phyloP scores from a whole-genome alignment of 1,284 basidiomycete genomes.

The Ustilago vetiveriae region DNA sequence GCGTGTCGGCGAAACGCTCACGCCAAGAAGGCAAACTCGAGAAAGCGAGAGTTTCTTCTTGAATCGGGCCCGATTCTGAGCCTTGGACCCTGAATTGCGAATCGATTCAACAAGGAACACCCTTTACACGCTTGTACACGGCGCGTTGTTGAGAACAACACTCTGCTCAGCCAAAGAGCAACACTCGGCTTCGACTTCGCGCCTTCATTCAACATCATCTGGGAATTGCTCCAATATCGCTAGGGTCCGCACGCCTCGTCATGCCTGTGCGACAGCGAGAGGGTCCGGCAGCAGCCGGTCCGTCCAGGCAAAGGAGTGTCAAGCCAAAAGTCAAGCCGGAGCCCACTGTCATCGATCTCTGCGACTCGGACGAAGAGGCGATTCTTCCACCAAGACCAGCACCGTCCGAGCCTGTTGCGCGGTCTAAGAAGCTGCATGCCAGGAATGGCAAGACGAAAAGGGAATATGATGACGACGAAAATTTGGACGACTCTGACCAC shows the following conservation, averaged over 20 bases:
- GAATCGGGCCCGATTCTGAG: not conserved
- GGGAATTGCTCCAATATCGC: too few relatives aligned
- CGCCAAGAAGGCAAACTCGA: not conserved
- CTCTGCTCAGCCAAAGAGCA: not conserved
- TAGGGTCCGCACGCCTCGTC: too few relatives aligned
- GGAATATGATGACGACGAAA: slow-evolving; percentile 4
- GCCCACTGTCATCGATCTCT: slow-evolving; percentile 27
- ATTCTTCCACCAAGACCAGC: not conserved
- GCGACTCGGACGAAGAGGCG: slow-evolving; percentile 18
- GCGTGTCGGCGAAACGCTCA: not conserved
- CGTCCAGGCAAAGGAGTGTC: not conserved
- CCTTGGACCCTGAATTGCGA: slow-evolving; percentile 4
- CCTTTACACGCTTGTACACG: slow-evolving; percentile 4
- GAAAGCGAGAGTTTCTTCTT: not conserved
- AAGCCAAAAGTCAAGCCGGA: slow-evolving; percentile 20
- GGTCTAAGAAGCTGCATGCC: not conserved
- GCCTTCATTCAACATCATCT: not conserved
- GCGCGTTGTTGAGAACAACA: slow-evolving; percentile 14
- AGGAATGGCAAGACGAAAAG: slow-evolving; percentile 3
- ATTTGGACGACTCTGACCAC: not conserved
- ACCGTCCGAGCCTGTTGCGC: slow-evolving; percentile 1
- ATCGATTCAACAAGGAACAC: not conserved
- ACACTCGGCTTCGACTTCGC: not conserved
- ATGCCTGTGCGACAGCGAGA: slow-evolving; percentile 20
- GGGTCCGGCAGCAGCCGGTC: not conserved